Conservation (phyloP, 768 basidiomycete genomes). For the Tricholoma terreum region DNA sequence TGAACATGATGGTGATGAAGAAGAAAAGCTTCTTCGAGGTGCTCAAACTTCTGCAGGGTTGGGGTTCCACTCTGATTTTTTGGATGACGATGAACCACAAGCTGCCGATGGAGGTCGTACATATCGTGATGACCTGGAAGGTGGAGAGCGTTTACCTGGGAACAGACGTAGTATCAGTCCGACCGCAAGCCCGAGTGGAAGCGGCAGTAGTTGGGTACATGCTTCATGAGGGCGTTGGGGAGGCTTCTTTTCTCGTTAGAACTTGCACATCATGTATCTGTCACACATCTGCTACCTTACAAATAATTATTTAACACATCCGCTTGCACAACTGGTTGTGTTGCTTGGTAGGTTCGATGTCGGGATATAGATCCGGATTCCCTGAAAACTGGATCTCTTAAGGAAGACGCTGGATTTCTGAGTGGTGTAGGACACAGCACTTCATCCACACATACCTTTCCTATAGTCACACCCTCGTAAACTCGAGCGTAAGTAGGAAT, state of each 20-base stretch:
- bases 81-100: slow-evolving; percentile 70
- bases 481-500: too few species aligned
- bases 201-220: slow-evolving; percentile 76
- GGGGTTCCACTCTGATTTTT: slow-evolving; percentile 75
- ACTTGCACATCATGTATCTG: slow-evolving; percentile 3
- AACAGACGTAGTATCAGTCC: slow-evolving; percentile 15
- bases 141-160: slow-evolving; percentile 25
- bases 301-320: not conserved
- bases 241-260: too few species aligned
- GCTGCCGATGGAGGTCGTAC: slow-evolving; percentile 31
- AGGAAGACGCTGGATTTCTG: too few species aligned
- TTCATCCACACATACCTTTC: too few species aligned
- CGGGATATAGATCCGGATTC: too few species aligned
- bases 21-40: slow-evolving; percentile 59
- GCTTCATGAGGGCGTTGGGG: slow-evolving; percentile 31
- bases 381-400: too few species aligned
- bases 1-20: slow-evolving; percentile 67
- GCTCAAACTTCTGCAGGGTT: slow-evolving; percentile 38
- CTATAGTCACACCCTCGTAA: too few species aligned
- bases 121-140: slow-evolving; percentile 57
- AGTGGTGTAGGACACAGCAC: too few species aligned
- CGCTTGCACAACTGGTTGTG: too few species aligned
- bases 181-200: slow-evolving; percentile 39
- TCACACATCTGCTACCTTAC: not conserved
- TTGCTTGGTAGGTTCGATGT: too few species aligned